These are phyloP conservation scores for Coleophoma cylindrospora DNA, from an alignment of 2,329 filamentous ascomycete genomes.

Conservation along the genomic window DNA sequence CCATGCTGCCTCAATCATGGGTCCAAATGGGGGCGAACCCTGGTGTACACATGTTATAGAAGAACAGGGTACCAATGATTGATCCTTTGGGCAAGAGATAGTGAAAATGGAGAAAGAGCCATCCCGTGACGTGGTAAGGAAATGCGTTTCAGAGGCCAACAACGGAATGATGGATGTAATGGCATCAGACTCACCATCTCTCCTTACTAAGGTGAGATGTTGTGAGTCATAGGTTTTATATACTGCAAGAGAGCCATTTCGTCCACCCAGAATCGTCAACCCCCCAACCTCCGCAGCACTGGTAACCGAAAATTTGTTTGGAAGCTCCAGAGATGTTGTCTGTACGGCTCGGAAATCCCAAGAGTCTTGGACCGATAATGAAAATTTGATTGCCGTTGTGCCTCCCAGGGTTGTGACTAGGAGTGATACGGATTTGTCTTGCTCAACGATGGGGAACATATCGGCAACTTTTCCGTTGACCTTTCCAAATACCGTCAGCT, in stretches of 20 bases:
- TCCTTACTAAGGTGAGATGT: constrained; percentile 27
- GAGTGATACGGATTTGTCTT: background rate
- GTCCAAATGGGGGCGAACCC: constrained; percentile 64
- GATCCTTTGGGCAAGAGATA: constrained; percentile 2
- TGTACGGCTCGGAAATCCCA: background rate
- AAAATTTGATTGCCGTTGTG: constrained; percentile 26
- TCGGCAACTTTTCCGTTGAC: constrained; percentile 20
- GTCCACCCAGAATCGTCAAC: constrained; percentile 47
- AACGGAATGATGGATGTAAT: constrained; percentile 62
- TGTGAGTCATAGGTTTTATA: constrained; percentile 8
- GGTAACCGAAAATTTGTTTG: constrained; percentile 44
- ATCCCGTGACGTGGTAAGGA: constrained; percentile 73
- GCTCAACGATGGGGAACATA: constrained; percentile 24
- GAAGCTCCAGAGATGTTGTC: constrained; percentile 19
- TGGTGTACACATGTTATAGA: constrained; percentile 56
- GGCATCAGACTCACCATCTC: constrained; percentile 39
- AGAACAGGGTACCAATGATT: constrained; percentile 4
- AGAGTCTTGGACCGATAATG: constrained; percentile 6
- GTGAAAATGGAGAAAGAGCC: constrained; percentile 64
- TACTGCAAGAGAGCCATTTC: constrained; percentile 46
- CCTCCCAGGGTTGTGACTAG: constrained; percentile 27
- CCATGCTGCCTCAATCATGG: constrained; percentile 70
- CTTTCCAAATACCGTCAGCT: constrained; percentile 9
- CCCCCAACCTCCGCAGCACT: constrained; percentile 34
- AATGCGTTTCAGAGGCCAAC: constrained; percentile 30